Evolutionary conservation across 1,139 yeast genomes (phyloP), one percentile per base, ranked within the genome.

Genomic region (Hansenula anomala): DNA sequence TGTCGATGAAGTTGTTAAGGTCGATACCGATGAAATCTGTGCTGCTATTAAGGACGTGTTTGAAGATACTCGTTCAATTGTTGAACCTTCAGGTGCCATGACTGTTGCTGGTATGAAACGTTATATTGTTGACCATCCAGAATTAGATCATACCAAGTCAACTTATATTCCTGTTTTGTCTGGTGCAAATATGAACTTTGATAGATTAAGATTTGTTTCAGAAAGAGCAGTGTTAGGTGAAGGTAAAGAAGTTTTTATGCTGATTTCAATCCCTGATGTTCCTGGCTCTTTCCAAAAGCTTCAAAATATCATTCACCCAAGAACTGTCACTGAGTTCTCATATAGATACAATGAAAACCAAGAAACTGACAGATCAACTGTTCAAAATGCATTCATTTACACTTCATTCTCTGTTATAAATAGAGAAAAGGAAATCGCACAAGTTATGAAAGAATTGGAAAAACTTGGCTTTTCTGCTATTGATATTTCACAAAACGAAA

Each of bases 181-280:
- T 27, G 99, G 97, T 44, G 99, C 99, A 28, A 92, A 92, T 64
- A 90, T 92, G 96, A 92, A 94, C 65, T 92, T 92, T 59, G 98
- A 90, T 63, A 76, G 99, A 55, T 71, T 92, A 51, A 75, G 99
- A 58, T 92, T 92, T 61, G 97, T 92, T n/a, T 80, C 96, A 44
- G 99, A 92, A 65, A 82, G 99, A 63, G 97, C 98, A 6, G 95
- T 88, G 41, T 74, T 92, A 22, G 99, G 98, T 66, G 97, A 92
- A 62, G 98, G 97, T 40, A 86, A 83, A 52, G 99, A 92, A 66
- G 96, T 89, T 11, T 92, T 95, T 49, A 72, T 92, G 67, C 79
- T 86, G 33, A 89, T 89, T 10, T 80, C 89, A 30, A 88, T 92
- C 46, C 97, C 97, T 13, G 97, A 92, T 62, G 64, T 68, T 38